These are phyloP conservation scores for Aethionema arabicum DNA, from an alignment of 345 rosid species.

Conservation along the genomic window DNA sequence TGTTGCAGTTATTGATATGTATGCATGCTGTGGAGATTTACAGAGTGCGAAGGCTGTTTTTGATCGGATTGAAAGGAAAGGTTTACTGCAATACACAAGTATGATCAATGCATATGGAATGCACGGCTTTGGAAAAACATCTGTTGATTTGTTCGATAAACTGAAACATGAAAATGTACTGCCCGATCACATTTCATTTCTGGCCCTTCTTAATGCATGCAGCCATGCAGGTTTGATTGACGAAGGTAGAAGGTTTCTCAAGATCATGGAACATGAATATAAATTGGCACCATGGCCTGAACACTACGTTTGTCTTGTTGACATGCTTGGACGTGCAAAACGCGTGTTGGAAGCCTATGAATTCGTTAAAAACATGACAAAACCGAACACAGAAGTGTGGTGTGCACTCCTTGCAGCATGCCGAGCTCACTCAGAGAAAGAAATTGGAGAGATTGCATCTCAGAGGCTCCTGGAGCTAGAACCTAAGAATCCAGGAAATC, in stretches of 20 bases:
- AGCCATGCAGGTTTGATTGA: conserved; percentile 74
- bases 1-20: conserved; percentile 75
- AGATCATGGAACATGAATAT: conserved; percentile 60
- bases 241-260: conserved; percentile 62
- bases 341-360: conserved; percentile 65
- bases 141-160: conserved; percentile 54
- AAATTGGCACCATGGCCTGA: conserved; percentile 84
- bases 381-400: conserved; percentile 83
- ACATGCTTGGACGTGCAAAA: conserved; percentile 84
- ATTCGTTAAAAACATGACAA: conserved; percentile 61
- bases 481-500: conserved; percentile 70
- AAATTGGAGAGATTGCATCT: conserved; percentile 66
- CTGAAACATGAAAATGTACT: conserved; percentile 46
- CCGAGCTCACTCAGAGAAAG: conserved; percentile 62
- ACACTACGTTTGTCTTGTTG: conserved; percentile 78
- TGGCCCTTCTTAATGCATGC: conserved; percentile 79
- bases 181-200: conserved; percentile 76
- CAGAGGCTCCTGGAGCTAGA: conserved; percentile 55
- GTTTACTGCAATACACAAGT: conserved; percentile 62
- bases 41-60: conserved; percentile 57
- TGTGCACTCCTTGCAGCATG: conserved; percentile 84
- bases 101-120: conserved; percentile 82
- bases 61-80: conserved; percentile 41
- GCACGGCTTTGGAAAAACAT: conserved; percentile 71
- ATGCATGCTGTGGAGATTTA: conserved; percentile 71